These are phyloP conservation scores for Hypomontagnella monticulosa DNA, from an alignment of 495 filamentous ascomycete genomes.

Conservation along the genomic window DNA sequence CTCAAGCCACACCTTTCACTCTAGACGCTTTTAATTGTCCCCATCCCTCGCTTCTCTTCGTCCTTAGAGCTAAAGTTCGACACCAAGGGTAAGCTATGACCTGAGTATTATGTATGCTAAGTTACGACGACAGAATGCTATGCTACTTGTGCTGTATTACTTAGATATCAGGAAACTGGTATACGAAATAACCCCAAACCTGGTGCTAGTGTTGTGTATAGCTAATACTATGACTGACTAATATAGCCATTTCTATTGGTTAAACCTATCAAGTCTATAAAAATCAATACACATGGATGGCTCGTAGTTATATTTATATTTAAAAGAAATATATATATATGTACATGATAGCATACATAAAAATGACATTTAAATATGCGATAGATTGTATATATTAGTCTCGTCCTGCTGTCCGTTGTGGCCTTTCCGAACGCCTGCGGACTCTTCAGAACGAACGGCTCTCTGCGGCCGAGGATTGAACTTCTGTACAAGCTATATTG, in stretches of 20 bases:
- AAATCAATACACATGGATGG: too few species aligned
- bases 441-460: slow-evolving; percentile 11
- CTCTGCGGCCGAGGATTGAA: slow-evolving; percentile 11
- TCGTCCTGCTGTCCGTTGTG: slow-evolving; percentile 11
- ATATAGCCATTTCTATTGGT: too few species aligned
- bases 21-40: background rate
- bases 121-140: too few species aligned
- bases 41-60: background rate
- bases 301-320: too few species aligned
- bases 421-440: slow-evolving; percentile 8
- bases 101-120: background rate
- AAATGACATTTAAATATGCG: background rate
- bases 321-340: too few species aligned
- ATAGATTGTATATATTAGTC: slow-evolving; percentile 38
- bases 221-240: too few species aligned
- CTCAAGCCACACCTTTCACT: background rate
- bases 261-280: too few species aligned
- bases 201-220: too few species aligned
- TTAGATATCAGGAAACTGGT: too few species aligned
- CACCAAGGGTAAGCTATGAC: background rate
- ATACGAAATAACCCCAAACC: too few species aligned
- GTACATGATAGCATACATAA: too few species aligned
- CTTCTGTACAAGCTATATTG: slow-evolving; percentile 35
- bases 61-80: background rate
- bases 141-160: too few species aligned